Percentiles rank a stretch among this genome's conserved stretches.
phyloP scores from a whole-genome alignment of 1,284 basidiomycete species.

The Sanghuangporus weigelae region DNA sequence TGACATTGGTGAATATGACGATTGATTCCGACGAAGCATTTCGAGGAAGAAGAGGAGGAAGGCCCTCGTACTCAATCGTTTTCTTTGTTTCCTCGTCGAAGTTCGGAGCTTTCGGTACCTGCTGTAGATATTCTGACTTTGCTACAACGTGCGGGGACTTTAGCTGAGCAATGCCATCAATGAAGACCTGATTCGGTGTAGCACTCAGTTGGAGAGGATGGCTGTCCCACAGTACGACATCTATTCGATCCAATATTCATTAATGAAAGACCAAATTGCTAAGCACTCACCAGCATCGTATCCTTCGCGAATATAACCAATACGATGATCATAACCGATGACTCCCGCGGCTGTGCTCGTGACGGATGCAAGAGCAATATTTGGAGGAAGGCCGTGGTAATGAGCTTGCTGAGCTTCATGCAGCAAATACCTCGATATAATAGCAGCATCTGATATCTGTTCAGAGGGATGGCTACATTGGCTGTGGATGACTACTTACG shows the following conservation, averaged over 20 bases:
- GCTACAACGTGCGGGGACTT: slow-evolving; percentile 10
- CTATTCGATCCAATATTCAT: slow-evolving; percentile 13
- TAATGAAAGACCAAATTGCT: not conserved
- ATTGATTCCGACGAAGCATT: slow-evolving; percentile 22
- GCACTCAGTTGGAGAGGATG: slow-evolving; percentile 38
- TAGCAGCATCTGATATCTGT: slow-evolving; percentile 8
- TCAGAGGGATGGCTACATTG: not conserved
- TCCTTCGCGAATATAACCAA: slow-evolving; percentile 41
- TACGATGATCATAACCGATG: slow-evolving; percentile 46
- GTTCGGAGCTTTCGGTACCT: slow-evolving; percentile 20
- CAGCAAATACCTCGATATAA: slow-evolving; percentile 41
- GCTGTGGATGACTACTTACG: slow-evolving; percentile 29
- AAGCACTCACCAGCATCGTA: slow-evolving; percentile 28
- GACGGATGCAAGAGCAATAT: slow-evolving; percentile 33
- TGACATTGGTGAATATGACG: slow-evolving; percentile 60
- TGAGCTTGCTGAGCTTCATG: slow-evolving; percentile 51
- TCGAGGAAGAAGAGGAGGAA: slow-evolving; percentile 22
- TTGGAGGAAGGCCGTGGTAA: slow-evolving; percentile 32
- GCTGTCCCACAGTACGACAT: slow-evolving; percentile 50
- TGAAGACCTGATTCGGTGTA: slow-evolving; percentile 35
- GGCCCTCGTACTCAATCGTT: slow-evolving; percentile 24
- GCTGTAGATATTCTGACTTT: slow-evolving; percentile 21
- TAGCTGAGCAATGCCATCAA: slow-evolving; percentile 22
- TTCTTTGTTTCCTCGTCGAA: slow-evolving; percentile 22
- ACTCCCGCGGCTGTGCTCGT: slow-evolving; percentile 43